Percentiles rank a stretch among this genome's conserved stretches.
Evolutionary conservation across 225 moss, liverwort and hornwort species (phyloP).

Genomic region (Pseudisothecium myosuroides): DNA sequence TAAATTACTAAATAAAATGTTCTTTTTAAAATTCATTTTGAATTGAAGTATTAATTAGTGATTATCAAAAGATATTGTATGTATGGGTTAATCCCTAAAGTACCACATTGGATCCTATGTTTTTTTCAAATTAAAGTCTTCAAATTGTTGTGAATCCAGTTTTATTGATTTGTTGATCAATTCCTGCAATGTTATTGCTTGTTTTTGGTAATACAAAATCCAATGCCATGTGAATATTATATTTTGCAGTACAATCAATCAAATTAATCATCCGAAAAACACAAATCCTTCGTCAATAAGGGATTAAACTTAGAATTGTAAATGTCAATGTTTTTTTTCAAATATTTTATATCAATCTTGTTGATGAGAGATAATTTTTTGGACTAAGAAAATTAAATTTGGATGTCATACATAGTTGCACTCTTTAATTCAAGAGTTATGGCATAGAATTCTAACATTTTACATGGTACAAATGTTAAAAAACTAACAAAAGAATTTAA

Average conservation of each 20-base stretch:
- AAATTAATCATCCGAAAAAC: neutral
- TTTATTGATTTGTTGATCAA: neutral
- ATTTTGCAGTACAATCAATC: neutral
- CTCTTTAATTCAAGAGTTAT: neutral
- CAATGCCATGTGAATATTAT: rapidly evolving
- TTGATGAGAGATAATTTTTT: neutral
- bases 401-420: neutral
- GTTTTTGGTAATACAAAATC: neutral
- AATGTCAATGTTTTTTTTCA: neutral
- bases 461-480: neutral
- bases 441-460: neutral
- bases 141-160: too few species aligned
- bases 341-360: neutral
- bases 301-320: neutral
- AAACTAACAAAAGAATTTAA: too few species aligned
- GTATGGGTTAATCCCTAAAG: neutral
- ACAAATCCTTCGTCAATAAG: neutral
- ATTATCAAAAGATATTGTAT: neutral
- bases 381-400: neutral
- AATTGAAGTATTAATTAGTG: neutral
- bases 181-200: neutral
- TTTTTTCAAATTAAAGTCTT: neutral
- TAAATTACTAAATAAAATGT: neutral
- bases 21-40: neutral
- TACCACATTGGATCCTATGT: neutral